Percentiles rank a stretch among this genome's conserved stretches.
These are phyloP conservation scores for Dendrobium nobile DNA, from an alignment of 106 monocot species.

Conservation along the genomic window DNA sequence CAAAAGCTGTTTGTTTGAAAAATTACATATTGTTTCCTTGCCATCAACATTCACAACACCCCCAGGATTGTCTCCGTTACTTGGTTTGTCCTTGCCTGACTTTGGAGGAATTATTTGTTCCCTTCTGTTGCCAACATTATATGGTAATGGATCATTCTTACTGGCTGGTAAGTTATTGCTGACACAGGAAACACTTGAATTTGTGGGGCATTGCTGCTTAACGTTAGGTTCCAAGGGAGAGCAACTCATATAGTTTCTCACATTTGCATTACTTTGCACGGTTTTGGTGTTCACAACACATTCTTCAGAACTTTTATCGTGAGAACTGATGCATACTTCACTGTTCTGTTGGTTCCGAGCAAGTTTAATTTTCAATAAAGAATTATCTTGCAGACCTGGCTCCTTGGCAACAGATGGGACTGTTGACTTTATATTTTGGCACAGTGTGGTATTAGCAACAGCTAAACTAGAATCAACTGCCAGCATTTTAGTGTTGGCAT, in stretches of 20 bases:
- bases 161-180: conserved; percentile 1
- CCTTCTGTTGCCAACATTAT: conserved; percentile 13
- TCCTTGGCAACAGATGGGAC: conserved; percentile 1
- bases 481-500: conserved; percentile 4
- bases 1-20: conserved; percentile 23
- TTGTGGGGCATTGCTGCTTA: conserved; percentile 3
- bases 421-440: conserved; percentile 6
- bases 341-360: conserved; percentile 7
- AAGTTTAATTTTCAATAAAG: conserved; percentile 1
- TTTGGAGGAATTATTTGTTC: conserved; percentile 7
- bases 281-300: neutral
- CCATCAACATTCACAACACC: conserved; percentile 18
- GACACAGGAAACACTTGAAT: neutral
- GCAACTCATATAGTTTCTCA: conserved; percentile 1
- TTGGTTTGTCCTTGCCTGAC: conserved; percentile 14
- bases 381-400: neutral
- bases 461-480: conserved; percentile 1
- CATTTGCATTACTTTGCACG: conserved; percentile 1
- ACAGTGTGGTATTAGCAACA: neutral
- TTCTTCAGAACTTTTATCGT: conserved; percentile 8
- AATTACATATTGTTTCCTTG: conserved; percentile 18
- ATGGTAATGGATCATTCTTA: conserved; percentile 7
- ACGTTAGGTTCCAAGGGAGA: conserved; percentile 3
- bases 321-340: conserved; percentile 6
- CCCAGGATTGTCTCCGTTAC: conserved; percentile 15